Evolutionary conservation across 805 yeast species (phyloP).

Genomic region (Geotrichum ghanense): DNA sequence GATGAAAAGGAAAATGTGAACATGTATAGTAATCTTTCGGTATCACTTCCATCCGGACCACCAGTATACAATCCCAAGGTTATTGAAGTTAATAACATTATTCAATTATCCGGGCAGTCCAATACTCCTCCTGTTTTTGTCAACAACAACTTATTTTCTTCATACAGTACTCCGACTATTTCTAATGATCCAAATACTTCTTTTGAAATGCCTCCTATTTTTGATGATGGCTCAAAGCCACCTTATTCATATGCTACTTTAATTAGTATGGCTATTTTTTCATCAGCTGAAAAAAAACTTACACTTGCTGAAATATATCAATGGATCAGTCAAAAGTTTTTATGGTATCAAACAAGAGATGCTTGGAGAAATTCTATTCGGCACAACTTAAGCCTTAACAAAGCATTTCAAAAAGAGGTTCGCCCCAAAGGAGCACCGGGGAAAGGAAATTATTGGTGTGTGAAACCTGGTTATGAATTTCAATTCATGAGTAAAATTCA

Average conservation of each 20-base stretch:
- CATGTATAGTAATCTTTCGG: no score
- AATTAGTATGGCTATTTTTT: slow-evolving; percentile 84
- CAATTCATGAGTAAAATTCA: slow-evolving; percentile 46
- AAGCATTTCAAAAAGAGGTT: slow-evolving; percentile 84
- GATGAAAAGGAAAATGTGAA: no score
- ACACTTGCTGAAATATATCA: slow-evolving; percentile 76
- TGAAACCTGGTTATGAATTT: slow-evolving; percentile 70
- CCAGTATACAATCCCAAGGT: no score
- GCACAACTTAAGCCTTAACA: slow-evolving; percentile 84
- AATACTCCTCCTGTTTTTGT: no score
- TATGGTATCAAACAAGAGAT: slow-evolving; percentile 73
- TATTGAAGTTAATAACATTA: no score
- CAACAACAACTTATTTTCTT: no score
- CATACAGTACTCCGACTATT: no score
- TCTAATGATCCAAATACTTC: no score
- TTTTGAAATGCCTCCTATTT: slow-evolving; percentile 28
- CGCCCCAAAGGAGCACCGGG: slow-evolving; percentile 55
- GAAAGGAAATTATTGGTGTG: slow-evolving; percentile 84
- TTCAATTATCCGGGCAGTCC: no score
- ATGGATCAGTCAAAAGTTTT: slow-evolving; percentile 85
- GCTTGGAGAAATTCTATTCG: slow-evolving; percentile 98
- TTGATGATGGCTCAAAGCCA: slow-evolving; percentile 63
- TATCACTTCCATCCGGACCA: no score
- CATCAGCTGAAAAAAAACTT: slow-evolving; percentile 61
- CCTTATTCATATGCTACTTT: slow-evolving; percentile 90